Percentiles rank a stretch among this genome's conserved stretches.
These are phyloP conservation scores for Nasturtium officinale DNA, from an alignment of 345 rosid species.

Conservation along the genomic window DNA sequence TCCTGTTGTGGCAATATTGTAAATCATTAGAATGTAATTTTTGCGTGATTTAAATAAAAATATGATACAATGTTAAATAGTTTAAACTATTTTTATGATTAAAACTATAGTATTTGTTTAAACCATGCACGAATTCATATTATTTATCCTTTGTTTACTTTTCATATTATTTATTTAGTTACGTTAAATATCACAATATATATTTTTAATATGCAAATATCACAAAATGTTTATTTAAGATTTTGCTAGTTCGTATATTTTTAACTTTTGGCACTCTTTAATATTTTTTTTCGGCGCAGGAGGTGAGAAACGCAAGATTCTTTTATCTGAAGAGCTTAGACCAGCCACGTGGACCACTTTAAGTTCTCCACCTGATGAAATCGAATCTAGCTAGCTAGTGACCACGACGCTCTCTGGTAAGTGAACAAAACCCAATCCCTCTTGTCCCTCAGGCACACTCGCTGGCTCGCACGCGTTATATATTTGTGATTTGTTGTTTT, in stretches of 20 bases:
- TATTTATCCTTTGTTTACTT: too few species aligned
- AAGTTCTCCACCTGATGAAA: not conserved
- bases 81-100: not conserved
- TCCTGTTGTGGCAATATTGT: not conserved
- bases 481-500: constrained; percentile 7
- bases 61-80: not conserved
- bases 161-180: not conserved
- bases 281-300: not conserved
- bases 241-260: not conserved
- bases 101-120: not conserved
- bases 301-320: not conserved
- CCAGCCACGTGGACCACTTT: constrained; percentile 61
- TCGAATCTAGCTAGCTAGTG: constrained; percentile 13
- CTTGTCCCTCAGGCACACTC: constrained; percentile 4
- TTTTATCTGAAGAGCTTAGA: constrained; percentile 17
- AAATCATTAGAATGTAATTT: not conserved
- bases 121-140: not conserved
- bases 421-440: not conserved
- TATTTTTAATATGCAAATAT: too few species aligned
- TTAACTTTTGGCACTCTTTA: not conserved
- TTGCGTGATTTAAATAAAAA: not conserved
- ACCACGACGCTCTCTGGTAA: not conserved
- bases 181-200: not conserved
- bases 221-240: not conserved
- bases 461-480: not conserved